Conservation (phyloP, 805 yeast species). For the Ogataea paraovalis region DNA sequence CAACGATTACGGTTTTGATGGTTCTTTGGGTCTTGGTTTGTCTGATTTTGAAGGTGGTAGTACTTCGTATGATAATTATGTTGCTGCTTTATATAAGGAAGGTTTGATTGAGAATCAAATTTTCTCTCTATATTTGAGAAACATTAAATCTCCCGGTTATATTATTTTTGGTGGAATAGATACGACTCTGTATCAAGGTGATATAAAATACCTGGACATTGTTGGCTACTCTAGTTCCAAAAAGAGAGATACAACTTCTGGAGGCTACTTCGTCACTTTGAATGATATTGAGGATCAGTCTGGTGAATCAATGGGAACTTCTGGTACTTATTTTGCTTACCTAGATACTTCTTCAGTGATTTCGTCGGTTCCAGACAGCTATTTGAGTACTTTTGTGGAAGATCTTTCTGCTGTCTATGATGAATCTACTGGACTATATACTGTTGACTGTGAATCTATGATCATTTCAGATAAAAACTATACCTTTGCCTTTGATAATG, state of each 20-base stretch:
- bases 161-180: conserved; percentile 33
- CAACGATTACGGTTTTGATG: conserved; percentile 12
- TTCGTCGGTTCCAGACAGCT: conserved; percentile 41
- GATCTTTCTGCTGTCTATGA: conserved; percentile 17
- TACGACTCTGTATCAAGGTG: conserved; percentile 23
- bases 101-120: conserved; percentile 26
- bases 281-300: conserved; percentile 9
- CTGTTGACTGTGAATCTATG: conserved; percentile 19
- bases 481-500: conserved; percentile 17
- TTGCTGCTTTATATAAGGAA: conserved; percentile 21
- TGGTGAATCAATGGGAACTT: conserved; percentile 8
- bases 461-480: conserved; percentile 9
- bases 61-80: conserved; percentile 17
- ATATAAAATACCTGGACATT: conserved; percentile 16
- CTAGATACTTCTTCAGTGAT: conserved; percentile 56
- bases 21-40: conserved; percentile 22
- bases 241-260: conserved; percentile 2
- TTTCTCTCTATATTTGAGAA: conserved; percentile 28
- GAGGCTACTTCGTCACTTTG: conserved; percentile 18
- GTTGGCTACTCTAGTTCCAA: conserved; percentile 6
- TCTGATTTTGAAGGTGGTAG: conserved; percentile 2
- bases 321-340: conserved; percentile 31
- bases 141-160: conserved; percentile 22
- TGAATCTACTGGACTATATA: conserved; percentile 15
- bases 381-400: conserved; percentile 14